Base-by-base conservation (phyloP, 305 asterid genomes). In the Solanum aculeatissimum region DNA sequence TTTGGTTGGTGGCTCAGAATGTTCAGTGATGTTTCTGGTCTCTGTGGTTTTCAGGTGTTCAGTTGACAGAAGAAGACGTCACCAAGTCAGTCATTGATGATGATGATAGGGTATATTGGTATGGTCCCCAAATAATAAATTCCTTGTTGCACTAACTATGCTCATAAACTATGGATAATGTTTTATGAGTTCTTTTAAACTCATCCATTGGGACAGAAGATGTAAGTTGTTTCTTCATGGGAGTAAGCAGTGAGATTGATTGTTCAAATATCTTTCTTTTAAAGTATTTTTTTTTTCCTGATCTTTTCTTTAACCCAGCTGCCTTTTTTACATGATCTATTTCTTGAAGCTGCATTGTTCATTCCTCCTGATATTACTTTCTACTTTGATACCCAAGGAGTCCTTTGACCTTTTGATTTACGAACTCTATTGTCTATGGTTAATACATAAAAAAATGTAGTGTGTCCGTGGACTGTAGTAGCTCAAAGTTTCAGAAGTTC, bases 61-160 rank as follows among this genome's bases (percentile, higher is more conserved):
- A 83, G 82, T 68, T 92, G 85, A 88, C 86, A 66, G 96, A 93
- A 87, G 92, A 88, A 57, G 93, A 91, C 86, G 80, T 93, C 65
- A 84, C 79, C 11, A 29, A 88, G 58, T 90, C 94, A 81, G 69
- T 78, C 9, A 85, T 88, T 83, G 96, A 94, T 82, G 88, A 91
- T 57, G 94, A 93, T 87, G 96, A 91, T 80, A 88, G 95, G 81
- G 88, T 93, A 38, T 93, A 88, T 89, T 94, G 98, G 98, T 94
- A 91, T 81, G 86, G 70, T 63, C 82, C 80, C 87, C 80, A 79
- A 72, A 19, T 45, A 74, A 79, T 86, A 19, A 35, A 69, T 70
- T 83, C 10, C 23, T 60, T 82, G 32, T 51, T 18, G 66, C 32
- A 0, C 83, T 32, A 6, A 53, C 66, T 78, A 32, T 78, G 66